Conservation (phyloP, 768 basidiomycete species). For the Pulveroboletus sp. region DNA sequence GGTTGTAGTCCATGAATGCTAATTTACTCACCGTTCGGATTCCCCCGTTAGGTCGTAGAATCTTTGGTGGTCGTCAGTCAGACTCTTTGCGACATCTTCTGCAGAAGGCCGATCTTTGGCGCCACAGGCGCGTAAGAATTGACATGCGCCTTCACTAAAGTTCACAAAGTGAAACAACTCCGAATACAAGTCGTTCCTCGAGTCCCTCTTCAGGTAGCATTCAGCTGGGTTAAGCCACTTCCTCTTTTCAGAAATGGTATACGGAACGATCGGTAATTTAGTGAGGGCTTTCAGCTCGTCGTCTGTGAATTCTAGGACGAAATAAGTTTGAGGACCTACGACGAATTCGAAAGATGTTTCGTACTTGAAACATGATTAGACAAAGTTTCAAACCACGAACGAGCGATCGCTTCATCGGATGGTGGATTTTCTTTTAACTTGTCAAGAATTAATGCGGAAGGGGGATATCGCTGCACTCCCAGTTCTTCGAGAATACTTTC, state of each 20-base stretch:
- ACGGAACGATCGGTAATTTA: constrained; percentile 59
- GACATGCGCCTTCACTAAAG: constrained; percentile 73
- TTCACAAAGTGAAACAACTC: constrained; percentile 84
- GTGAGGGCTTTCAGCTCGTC: constrained; percentile 53
- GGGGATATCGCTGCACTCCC: constrained; percentile 63
- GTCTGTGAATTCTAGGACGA: constrained; percentile 47
- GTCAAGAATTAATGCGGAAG: constrained; percentile 50
- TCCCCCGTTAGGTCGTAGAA: constrained; percentile 68
- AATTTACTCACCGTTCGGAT: constrained; percentile 36
- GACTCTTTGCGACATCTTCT: constrained; percentile 66
- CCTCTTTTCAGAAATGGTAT: constrained; percentile 27
- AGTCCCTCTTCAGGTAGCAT: constrained; percentile 59
- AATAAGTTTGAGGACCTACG: neutral
- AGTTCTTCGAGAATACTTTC: constrained; percentile 53
- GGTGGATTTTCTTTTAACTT: constrained; percentile 55
- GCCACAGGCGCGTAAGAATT: constrained; percentile 79
- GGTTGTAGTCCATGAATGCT: neutral
- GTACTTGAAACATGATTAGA: constrained; percentile 54
- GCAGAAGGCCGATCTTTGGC: constrained; percentile 80
- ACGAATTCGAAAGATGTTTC: constrained; percentile 12
- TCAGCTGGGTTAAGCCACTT: constrained; percentile 53
- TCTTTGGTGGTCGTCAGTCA: constrained; percentile 58
- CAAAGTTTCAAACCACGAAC: constrained; percentile 60
- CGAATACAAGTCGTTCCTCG: constrained; percentile 56
- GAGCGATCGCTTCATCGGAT: constrained; percentile 45